phyloP scores from a whole-genome alignment of 371 early-diverging fungal genomes.

The Parasitella parasitica region DNA sequence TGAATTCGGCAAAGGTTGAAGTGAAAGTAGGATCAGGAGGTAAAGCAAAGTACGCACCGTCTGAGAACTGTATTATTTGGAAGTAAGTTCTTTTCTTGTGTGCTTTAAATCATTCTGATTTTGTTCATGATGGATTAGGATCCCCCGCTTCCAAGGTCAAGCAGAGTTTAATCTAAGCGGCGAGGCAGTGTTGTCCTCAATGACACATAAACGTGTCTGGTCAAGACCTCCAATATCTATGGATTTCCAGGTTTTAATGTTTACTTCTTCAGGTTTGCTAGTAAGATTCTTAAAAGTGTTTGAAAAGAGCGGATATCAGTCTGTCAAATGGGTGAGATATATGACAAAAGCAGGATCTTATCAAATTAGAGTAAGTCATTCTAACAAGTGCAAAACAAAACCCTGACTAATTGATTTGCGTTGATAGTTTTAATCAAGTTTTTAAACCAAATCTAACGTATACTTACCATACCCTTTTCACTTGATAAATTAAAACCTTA shows the following conservation, averaged over 20 bases:
- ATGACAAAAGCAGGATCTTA: conserved; percentile 90
- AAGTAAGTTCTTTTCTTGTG: conserved; percentile 53
- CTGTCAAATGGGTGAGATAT: conserved; percentile 94
- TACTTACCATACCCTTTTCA: not conserved
- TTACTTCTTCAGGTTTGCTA: conserved; percentile 85
- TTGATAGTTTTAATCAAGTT: not conserved
- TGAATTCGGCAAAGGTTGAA: conserved; percentile 75
- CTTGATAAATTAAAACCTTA: not conserved
- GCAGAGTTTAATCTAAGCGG: conserved; percentile 74
- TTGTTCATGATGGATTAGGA: conserved; percentile 47
- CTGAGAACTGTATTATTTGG: conserved; percentile 86
- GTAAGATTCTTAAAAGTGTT: conserved; percentile 91
- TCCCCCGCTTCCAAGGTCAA: conserved; percentile 82
- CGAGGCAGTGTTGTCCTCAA: conserved; percentile 72
- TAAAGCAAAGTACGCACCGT: conserved; percentile 85
- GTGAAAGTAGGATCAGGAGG: conserved; percentile 70
- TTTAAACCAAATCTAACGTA: not conserved
- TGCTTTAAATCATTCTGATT: no score
- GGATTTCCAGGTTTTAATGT: conserved; percentile 89
- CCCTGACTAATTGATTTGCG: not conserved
- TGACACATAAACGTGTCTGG: conserved; percentile 83
- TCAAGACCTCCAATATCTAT: conserved; percentile 88
- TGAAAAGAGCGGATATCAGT: conserved; percentile 87
- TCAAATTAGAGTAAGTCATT: conserved; percentile 72
- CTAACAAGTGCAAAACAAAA: no score